Percentiles rank a stretch among this genome's conserved stretches.
phyloP scores from a whole-genome alignment of 1,284 basidiomycete genomes.

The Ceratobasidium sp. region DNA sequence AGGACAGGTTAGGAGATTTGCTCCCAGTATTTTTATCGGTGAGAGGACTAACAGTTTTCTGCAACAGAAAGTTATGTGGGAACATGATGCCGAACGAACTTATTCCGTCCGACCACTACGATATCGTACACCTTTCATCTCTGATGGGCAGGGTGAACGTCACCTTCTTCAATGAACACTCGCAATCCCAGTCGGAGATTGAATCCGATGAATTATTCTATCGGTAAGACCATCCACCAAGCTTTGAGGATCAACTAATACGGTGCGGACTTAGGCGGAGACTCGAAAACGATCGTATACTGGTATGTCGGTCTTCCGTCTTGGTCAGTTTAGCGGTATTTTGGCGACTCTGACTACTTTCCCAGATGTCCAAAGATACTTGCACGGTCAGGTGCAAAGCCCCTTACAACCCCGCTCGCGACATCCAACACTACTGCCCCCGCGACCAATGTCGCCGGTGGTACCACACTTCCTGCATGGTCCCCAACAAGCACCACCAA shows the following conservation, averaged over 20 bases:
- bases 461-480: slow-evolving; percentile 28
- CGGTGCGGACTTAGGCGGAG: slow-evolving; percentile 6
- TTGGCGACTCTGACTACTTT: not conserved
- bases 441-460: slow-evolving; percentile 13
- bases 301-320: slow-evolving; percentile 8
- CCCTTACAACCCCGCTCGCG: slow-evolving; percentile 14
- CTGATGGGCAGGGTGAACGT: slow-evolving; percentile 3
- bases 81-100: slow-evolving; percentile 34
- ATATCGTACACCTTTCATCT: slow-evolving; percentile 31
- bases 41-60: not conserved
- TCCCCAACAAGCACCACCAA: slow-evolving; percentile 8
- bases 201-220: slow-evolving; percentile 18
- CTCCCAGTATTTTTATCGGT: not conserved
- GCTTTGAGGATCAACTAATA: not conserved
- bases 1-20: slow-evolving; percentile 16
- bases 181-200: not conserved
- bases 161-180: slow-evolving; percentile 14
- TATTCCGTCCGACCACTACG: slow-evolving; percentile 28
- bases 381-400: slow-evolving; percentile 15
- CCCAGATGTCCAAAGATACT: slow-evolving; percentile 3
- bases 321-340: not conserved
- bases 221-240: not conserved
- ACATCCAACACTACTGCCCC: slow-evolving; percentile 34
- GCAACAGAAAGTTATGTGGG: slow-evolving; percentile 6
- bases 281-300: slow-evolving; percentile 1